Conservation (phyloP, 139 green algal genomes). For the Coccomyxa sp. region DNA sequence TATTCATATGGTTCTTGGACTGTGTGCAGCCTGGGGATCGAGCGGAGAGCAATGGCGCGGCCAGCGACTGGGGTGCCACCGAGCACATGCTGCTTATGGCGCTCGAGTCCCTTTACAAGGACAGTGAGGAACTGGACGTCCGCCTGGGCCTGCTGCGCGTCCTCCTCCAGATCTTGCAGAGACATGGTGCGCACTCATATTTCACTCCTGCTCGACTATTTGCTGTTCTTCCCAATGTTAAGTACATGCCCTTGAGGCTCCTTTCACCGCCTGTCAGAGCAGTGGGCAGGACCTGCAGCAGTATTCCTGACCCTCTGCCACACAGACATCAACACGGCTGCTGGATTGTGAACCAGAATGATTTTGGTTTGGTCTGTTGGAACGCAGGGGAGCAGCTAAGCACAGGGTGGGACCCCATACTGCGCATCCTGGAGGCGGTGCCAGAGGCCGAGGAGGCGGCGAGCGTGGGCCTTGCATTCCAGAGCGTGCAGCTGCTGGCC, state of each 20-base stretch:
- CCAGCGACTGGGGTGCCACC: conserved; percentile 31
- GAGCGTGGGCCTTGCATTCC: conserved; percentile 59
- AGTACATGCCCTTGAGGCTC: too few species aligned
- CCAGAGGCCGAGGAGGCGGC: conserved; percentile 41
- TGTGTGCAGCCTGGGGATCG: background rate
- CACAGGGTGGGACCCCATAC: conserved; percentile 70
- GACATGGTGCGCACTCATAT: conserved; percentile 32
- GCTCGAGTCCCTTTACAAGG: conserved; percentile 61
- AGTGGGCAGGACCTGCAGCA: too few species aligned
- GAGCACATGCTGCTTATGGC: conserved; percentile 80
- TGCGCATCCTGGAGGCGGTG: conserved; percentile 71
- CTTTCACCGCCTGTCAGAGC: too few species aligned
- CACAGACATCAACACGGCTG: background rate
- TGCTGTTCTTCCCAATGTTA: too few species aligned
- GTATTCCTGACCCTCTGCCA: too few species aligned
- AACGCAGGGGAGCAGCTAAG: conserved; percentile 68
- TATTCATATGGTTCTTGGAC: too few species aligned
- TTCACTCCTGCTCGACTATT: too few species aligned
- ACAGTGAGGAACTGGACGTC: conserved; percentile 60
- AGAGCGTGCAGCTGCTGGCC: conserved; percentile 62
- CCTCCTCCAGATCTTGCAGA: conserved; percentile 66
- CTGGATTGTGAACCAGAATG: background rate
- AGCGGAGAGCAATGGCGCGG: background rate
- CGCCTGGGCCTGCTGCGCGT: conserved; percentile 63
- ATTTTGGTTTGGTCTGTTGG: background rate